These are phyloP conservation scores for Selaginella tamariscina DNA, from an alignment of 75 land plant genomes.

Conservation along the genomic window DNA sequence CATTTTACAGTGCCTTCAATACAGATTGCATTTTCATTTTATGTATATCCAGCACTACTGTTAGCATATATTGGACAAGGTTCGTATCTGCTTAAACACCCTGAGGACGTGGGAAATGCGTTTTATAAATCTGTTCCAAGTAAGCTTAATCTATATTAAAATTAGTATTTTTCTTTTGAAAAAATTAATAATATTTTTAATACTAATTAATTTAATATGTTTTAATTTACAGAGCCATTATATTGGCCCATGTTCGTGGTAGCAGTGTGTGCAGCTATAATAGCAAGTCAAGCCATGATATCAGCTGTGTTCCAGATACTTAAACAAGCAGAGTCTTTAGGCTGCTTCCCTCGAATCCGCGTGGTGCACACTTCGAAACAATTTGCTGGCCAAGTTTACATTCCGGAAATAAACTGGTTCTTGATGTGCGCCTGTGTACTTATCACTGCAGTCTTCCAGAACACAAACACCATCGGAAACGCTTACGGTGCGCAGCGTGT, in stretches of 20 bases:
- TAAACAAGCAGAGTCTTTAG: not conserved
- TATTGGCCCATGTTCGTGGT: slow-evolving; percentile 11
- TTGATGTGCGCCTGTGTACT: slow-evolving; percentile 3
- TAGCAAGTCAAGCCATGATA: slow-evolving; percentile 12
- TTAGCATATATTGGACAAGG: slow-evolving; percentile 10
- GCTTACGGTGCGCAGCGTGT: not conserved
- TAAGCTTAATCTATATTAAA: no score
- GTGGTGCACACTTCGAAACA: slow-evolving; percentile 5
- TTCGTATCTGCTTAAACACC: slow-evolving; percentile 8
- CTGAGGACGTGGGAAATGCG: not conserved
- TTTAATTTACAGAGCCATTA: not conserved
- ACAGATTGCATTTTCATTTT: slow-evolving; percentile 23
- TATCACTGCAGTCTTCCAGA: not conserved
- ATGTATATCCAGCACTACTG: not conserved
- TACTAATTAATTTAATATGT: not conserved
- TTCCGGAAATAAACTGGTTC: slow-evolving; percentile 6
- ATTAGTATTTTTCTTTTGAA: no score
- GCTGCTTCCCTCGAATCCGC: not conserved
- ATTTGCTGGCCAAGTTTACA: slow-evolving; percentile 5
- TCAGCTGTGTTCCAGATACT: slow-evolving; percentile 3
- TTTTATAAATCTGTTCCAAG: not conserved
- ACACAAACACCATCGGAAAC: not conserved
- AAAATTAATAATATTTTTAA: no score
- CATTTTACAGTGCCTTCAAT: slow-evolving; percentile 75
- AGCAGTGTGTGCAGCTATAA: slow-evolving; percentile 5